Evolutionary conservation across 352 stramenopile genomes (phyloP).

Genomic region (Globisporangium ultimum): DNA sequence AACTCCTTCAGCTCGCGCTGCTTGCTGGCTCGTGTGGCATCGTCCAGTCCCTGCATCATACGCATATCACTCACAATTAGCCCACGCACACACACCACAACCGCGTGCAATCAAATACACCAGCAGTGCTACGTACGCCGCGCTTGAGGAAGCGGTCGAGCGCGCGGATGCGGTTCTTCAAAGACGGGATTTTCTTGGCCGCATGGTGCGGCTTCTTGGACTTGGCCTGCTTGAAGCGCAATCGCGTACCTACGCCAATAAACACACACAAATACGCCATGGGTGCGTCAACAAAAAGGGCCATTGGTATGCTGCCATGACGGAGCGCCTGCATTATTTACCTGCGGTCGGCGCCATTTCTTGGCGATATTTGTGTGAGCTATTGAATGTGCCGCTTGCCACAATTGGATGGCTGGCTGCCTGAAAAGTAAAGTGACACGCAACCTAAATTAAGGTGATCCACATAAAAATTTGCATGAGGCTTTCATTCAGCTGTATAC

Average conservation of each 20-base stretch:
- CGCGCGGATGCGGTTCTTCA: constrained; percentile 82
- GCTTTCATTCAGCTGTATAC: not conserved
- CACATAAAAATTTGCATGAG: not conserved
- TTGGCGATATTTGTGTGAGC: not conserved
- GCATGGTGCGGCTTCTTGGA: constrained; percentile 43
- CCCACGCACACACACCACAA: not conserved
- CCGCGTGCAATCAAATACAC: too few species aligned
- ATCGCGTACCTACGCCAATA: constrained; percentile 43
- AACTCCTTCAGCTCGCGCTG: constrained; percentile 48
- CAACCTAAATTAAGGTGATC: not conserved
- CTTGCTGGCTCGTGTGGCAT: constrained; percentile 41
- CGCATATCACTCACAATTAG: not conserved
- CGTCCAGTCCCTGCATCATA: constrained; percentile 29
- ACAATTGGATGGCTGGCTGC: not conserved
- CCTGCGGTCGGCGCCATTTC: not conserved
- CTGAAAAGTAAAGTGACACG: not conserved
- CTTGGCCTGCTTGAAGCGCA: constrained; percentile 64
- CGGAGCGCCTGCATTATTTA: not conserved
- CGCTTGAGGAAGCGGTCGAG: constrained; percentile 79
- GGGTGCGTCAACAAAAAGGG: too few species aligned
- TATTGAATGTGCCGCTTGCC: not conserved
- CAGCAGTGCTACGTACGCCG: constrained; percentile 25
- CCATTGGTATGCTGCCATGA: too few species aligned
- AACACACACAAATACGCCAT: too few species aligned
- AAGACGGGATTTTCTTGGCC: constrained; percentile 68